Base-by-base conservation (phyloP, 441 rosid species). In the Sinapis alba region DNA sequence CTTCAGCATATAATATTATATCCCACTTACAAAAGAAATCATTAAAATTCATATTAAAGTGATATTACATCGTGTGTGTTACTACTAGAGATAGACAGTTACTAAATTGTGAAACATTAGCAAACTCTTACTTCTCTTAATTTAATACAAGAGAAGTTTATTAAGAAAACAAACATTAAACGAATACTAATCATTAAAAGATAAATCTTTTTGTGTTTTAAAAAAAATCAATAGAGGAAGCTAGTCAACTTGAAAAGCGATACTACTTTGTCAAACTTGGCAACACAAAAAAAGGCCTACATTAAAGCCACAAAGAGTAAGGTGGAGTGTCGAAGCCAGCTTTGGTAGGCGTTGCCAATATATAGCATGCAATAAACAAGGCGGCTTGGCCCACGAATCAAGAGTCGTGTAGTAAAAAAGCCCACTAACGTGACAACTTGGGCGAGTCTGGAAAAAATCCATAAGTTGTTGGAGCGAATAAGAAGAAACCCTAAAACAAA, bases 301-400 rank as follows among this genome's bases (percentile, higher is more conserved):
- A 16, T 57, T 18, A 12, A 24, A 38, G 19, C 65, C 45, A 59
- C 59, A 60, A 27, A 10, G 19, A 47, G 59, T 70, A 28, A 27
- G 66, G 66, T 45, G 66, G 58, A 38, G 45, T 6, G 54, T 15
- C 18, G 57, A 43, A 60, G 67, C 38, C 60, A 69, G 8, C 66
- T 45, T 70, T 70, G 34, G 68, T 62, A 47, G 28, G 15, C 67
- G 61, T 60, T 59, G 24, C 32, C 67, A 71, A 32, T n/a, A 47
- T 16, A 47, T 47, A 47, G 16, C 20, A 47, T 47, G 53, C 53
- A 20, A 47, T 47, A 47, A 47, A 47, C 53, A 47, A 47, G 53
- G 53, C 53, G 53, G 53, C 53, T 47, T 15, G 51, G 51, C 53
- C 53, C 53, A 47, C 53, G 53, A 47, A 7, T 2, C 19, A 15